phyloP scores from a whole-genome alignment of 1,284 basidiomycete species.

The Cryptococcus sp. region DNA sequence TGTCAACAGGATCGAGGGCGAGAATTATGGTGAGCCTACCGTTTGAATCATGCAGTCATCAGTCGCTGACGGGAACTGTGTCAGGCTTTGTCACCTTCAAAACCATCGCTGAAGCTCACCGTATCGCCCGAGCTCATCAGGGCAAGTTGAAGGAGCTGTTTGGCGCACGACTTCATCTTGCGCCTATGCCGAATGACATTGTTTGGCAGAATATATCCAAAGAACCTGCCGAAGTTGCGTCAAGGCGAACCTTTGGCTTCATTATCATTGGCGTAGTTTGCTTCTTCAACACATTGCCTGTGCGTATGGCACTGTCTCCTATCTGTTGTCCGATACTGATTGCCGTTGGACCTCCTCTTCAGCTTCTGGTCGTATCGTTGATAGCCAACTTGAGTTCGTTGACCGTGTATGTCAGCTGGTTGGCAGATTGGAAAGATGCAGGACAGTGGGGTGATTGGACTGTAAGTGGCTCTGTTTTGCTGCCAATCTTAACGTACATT shows the following conservation, averaged over 20 bases:
- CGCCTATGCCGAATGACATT: conserved; percentile 54
- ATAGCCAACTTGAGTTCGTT: conserved; percentile 53
- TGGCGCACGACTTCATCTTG: conserved; percentile 46
- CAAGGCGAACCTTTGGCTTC: conserved; percentile 73
- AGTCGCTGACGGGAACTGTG: neutral
- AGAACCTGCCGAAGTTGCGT: conserved; percentile 64
- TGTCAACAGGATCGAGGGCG: conserved; percentile 56
- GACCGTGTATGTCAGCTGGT: conserved; percentile 67
- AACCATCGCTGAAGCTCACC: conserved; percentile 77
- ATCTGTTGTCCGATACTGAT: neutral
- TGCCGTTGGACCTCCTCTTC: neutral
- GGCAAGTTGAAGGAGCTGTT: conserved; percentile 49
- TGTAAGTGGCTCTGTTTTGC: conserved; percentile 21
- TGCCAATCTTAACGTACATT: neutral
- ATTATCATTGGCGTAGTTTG: conserved; percentile 72
- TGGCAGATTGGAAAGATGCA: conserved; percentile 65
- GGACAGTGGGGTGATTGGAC: conserved; percentile 57
- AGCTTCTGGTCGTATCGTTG: conserved; percentile 44
- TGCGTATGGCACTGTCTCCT: conserved; percentile 58
- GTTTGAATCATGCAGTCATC: neutral
- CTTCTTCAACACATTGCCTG: conserved; percentile 88
- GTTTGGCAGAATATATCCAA: conserved; percentile 85
- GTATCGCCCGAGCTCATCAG: conserved; percentile 49
- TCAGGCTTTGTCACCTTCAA: conserved; percentile 84
- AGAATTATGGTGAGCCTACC: conserved; percentile 66